A percentile compares a stretch with the other conserved stretches of the same genome.
These are phyloP conservation scores for Lathyrus tuberosus DNA, from an alignment of 306 rosid species.

Conservation along the genomic window DNA sequence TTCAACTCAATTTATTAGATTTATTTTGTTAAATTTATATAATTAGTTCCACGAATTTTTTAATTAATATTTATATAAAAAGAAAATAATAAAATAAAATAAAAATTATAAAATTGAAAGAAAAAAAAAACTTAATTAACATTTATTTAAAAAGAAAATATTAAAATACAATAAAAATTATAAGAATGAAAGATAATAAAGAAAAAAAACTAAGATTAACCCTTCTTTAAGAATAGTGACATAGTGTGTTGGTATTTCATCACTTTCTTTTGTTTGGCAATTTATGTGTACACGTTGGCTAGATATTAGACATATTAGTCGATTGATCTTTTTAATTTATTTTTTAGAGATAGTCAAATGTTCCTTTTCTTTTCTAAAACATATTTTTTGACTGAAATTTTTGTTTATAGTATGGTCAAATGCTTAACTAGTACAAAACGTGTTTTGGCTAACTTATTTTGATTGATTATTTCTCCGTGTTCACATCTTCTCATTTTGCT, in stretches of 20 bases:
- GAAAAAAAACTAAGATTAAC: too few species aligned
- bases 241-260: neutral
- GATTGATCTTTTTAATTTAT: neutral
- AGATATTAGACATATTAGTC: neutral
- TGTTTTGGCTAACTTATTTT: neutral
- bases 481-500: constrained; percentile 4
- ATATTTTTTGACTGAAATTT: neutral
- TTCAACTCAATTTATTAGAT: too few species aligned
- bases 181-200: too few species aligned
- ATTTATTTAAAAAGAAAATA: too few species aligned
- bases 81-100: too few species aligned
- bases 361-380: neutral
- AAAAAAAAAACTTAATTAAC: too few species aligned
- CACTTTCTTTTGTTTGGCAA: neutral
- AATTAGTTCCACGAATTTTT: too few species aligned
- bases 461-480: neutral
- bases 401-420: neutral
- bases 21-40: too few species aligned
- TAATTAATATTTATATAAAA: too few species aligned
- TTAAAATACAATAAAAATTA: too few species aligned
- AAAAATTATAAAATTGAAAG: too few species aligned
- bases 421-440: neutral
- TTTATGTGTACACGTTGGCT: neutral
- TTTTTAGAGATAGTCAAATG: neutral
- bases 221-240: neutral